Base-by-base conservation (phyloP, 495 filamentous ascomycete species). In the Podospora sp. region DNA sequence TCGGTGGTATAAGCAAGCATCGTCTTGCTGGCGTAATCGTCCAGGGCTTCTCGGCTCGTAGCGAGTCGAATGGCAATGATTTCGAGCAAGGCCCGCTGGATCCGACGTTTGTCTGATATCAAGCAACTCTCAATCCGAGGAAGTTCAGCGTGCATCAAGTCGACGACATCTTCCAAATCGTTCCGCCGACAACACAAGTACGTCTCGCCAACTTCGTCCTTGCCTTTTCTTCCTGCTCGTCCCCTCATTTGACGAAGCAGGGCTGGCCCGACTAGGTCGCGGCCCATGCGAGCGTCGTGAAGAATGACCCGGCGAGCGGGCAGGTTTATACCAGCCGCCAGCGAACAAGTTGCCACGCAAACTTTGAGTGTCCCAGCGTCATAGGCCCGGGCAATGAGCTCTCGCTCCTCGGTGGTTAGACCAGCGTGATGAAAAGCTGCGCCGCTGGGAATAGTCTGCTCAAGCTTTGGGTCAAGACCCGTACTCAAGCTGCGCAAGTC, bases 181-280 rank as follows among this genome's bases (percentile, higher is more conserved):
- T 80, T 76, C 67, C 86, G 85, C 20, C 88, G 84, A 70, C 91
- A 93, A 65, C 91, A 92, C 4, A 95, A 77, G 73, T 91, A 94
- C 21, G 90, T 93, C 78, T 94, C 92, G 6, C 92, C 92, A 53
- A 89, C 77, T 25, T 91, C 89, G 64, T 94, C 91, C 67, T 92
- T 93, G 14, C 92, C 91, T 74, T 93, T 93, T 64, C 92, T 87
- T 26, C 92, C 92, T 24, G 92, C 92, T 64, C 92, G 85, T 14
- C 92, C 92, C 70, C 91, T 87, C 92, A 94, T 95, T 77, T 95
- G 92, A 46, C 91, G 86, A 11, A 92, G 78, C 88, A 92, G 91
- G 24, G 91, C 86, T 2, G 91, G 91, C 0, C 89, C 90, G 46
- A 93, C 87, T 25, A 93, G 78, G 56, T 93, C 89, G 21, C 89